Evolutionary conservation across 805 yeast species (phyloP), one percentile per base, ranked within the genome.

Genomic region (Priceomyces castillae): DNA sequence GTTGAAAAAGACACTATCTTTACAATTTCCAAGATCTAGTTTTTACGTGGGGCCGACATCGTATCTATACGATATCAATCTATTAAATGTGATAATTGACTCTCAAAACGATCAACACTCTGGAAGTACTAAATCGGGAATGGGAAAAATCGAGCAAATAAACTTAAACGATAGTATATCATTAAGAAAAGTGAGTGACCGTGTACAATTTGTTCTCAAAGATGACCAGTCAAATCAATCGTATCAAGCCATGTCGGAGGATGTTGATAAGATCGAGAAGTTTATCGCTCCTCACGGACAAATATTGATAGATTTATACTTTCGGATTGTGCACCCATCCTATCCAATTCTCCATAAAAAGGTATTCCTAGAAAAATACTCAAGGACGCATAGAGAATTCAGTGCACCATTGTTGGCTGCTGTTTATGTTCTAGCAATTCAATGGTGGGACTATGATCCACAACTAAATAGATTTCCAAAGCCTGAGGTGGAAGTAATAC

Each of bases 371-470:
- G 98, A 92, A 55, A 92, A 92, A 60, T 92, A 90, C 59, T 71
- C 90, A 1, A 71, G 98, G 43, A 89, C 97, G 1, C 95, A 89
- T 60, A 76, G 96, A 37, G 98, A 92, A 62, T 81, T 92, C 54
- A 82, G 94, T 42, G 95, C 97, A 0, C 95, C 97, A 0, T 65
- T 92, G 39, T 67, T 92, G 37, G 97, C 97, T 0, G 86, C 96
- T 0, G 96, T 92, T 1, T 92, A 92, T 58, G 80, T 86, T 7
- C 67, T 90, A 45, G 96, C 97, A 0, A 76, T 87, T 35, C 92
- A 88, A 59, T 89, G 96, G 95, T 90, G 97, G 97, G 92, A 87
- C 51, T 83, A 82, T 59, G 90, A 83, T 54, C 86, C 95, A 1
- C 82, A 78, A 46, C 69, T 90, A 41, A 78, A 88, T 40, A 80